Conservation (phyloP, 2,329 filamentous ascomycete genomes). For the Epichloe bromicola region DNA sequence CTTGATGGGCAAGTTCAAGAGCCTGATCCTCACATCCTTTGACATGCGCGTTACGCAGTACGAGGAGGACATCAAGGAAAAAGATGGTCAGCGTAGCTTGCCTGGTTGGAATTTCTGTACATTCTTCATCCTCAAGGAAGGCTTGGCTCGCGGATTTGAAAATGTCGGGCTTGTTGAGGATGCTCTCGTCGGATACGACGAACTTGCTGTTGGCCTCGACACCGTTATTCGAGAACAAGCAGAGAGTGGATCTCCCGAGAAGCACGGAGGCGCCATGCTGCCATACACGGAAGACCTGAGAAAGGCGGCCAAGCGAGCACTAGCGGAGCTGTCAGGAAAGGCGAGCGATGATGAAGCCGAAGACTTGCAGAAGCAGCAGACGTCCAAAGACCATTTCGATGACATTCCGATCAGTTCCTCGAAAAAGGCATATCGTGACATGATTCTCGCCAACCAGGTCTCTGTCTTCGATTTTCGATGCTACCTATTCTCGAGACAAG, state of each 20-base stretch:
- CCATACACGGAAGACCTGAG: constrained; percentile 62
- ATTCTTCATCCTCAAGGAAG: constrained; percentile 96
- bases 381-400: constrained; percentile 29
- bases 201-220: constrained; percentile 79
- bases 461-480: constrained; percentile 91
- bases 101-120: constrained; percentile 99
- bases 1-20: constrained; percentile 74
- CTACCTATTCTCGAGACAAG: constrained; percentile 85
- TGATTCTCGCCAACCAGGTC: constrained; percentile 89
- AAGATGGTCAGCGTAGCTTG: constrained; percentile 71
- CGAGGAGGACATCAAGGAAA: constrained; percentile 88
- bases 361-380: constrained; percentile 34
- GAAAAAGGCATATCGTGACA: constrained; percentile 74
- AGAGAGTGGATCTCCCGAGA: constrained; percentile 41
- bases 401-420: constrained; percentile 49
- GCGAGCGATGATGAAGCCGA: constrained; percentile 28
- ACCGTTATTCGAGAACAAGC: constrained; percentile 65
- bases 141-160: constrained; percentile 84
- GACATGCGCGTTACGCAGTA: constrained; percentile 86
- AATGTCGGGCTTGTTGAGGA: constrained; percentile 94
- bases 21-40: constrained; percentile 76
- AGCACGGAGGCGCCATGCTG: constrained; percentile 61
- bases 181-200: constrained; percentile 87
- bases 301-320: constrained; percentile 39
- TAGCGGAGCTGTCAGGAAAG: constrained; percentile 24